Evolutionary conservation across 164 flowering plant species (phyloP).

Genomic region (Vitis labrusca): DNA sequence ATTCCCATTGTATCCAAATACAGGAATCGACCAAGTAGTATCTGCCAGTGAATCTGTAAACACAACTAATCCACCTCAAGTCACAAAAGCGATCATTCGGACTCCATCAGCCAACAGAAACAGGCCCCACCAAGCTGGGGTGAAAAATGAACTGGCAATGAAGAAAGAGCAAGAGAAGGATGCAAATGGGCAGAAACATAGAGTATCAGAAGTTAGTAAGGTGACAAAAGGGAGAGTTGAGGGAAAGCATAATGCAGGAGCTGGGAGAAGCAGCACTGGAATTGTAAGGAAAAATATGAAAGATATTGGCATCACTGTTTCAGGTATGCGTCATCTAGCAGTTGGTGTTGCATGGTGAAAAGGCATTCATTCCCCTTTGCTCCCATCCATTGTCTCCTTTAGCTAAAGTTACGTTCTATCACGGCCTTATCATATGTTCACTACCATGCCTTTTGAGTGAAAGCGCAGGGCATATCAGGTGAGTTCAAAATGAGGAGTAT

Average conservation of each 20-base stretch:
- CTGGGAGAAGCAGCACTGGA: constrained; percentile 12
- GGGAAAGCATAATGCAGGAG: constrained; percentile 8
- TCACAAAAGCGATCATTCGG: constrained; percentile 6
- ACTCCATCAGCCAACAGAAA: constrained; percentile 11
- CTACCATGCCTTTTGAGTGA: neutral
- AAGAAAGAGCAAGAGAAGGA: constrained; percentile 21
- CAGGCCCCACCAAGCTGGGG: constrained; percentile 1
- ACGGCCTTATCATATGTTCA: no score
- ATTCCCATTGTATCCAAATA: constrained; percentile 12
- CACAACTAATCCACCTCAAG: constrained; percentile 11
- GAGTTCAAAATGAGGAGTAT: neutral
- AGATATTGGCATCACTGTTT: constrained; percentile 10
- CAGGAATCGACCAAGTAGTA: constrained; percentile 12
- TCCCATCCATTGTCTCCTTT: constrained; percentile 20
- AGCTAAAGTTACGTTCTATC: constrained; percentile 1
- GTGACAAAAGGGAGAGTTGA: constrained; percentile 17
- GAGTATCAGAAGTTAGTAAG: constrained; percentile 18
- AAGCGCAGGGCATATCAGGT: neutral
- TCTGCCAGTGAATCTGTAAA: constrained; percentile 8
- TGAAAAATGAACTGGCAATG: constrained; percentile 6
- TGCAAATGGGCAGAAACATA: constrained; percentile 10
- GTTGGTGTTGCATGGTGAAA: constrained; percentile 33
- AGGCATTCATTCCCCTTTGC: neutral
- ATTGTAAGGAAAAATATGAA: constrained; percentile 26
- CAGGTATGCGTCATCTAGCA: constrained; percentile 21